Percentiles rank a stretch among this genome's conserved stretches.
These are phyloP conservation scores for Kodamaea fungicola DNA, from an alignment of 1,139 yeast genomes.

Conservation along the genomic window DNA sequence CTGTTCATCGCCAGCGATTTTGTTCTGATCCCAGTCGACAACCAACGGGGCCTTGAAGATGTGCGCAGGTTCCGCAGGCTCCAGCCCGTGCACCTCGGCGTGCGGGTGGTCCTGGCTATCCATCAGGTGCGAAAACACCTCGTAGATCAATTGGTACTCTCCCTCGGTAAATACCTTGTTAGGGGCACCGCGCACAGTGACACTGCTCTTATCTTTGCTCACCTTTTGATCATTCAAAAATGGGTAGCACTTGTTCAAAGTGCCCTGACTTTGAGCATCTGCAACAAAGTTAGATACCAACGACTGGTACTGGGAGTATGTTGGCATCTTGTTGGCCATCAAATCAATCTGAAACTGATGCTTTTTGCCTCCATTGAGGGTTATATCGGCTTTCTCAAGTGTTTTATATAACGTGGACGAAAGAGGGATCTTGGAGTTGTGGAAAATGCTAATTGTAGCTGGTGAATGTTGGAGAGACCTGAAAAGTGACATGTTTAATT, in stretches of 20 bases:
- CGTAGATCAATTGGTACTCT: slow-evolving; percentile 39
- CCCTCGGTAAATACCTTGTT: slow-evolving; percentile 33
- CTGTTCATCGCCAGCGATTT: slow-evolving; percentile 39
- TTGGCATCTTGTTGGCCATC: slow-evolving; percentile 41
- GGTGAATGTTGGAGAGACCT: slow-evolving; percentile 45
- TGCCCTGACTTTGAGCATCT: slow-evolving; percentile 23
- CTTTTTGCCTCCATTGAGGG: slow-evolving; percentile 22
- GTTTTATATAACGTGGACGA: slow-evolving; percentile 30
- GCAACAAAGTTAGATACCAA: slow-evolving; percentile 28
- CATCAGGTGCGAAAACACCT: slow-evolving; percentile 33
- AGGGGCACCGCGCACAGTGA: slow-evolving; percentile 30
- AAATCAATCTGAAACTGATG: slow-evolving; percentile 35
- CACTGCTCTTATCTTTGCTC: slow-evolving; percentile 15
- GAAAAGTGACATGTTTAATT: slow-evolving; percentile 30
- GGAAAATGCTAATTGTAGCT: slow-evolving; percentile 43
- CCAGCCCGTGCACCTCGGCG: slow-evolving; percentile 9
- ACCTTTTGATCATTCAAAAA: slow-evolving; percentile 28
- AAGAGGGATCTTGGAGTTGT: slow-evolving; percentile 33
- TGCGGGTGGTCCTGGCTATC: slow-evolving; percentile 20
- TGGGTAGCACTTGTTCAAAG: slow-evolving; percentile 35
- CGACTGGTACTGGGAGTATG: slow-evolving; percentile 38
- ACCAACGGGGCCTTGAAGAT: slow-evolving; percentile 44
- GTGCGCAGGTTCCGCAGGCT: slow-evolving; percentile 25
- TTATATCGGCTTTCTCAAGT: slow-evolving; percentile 30
- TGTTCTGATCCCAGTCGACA: slow-evolving; percentile 47